Base-by-base conservation (phyloP, 805 yeast species). In the Metschnikowia lachancei region DNA sequence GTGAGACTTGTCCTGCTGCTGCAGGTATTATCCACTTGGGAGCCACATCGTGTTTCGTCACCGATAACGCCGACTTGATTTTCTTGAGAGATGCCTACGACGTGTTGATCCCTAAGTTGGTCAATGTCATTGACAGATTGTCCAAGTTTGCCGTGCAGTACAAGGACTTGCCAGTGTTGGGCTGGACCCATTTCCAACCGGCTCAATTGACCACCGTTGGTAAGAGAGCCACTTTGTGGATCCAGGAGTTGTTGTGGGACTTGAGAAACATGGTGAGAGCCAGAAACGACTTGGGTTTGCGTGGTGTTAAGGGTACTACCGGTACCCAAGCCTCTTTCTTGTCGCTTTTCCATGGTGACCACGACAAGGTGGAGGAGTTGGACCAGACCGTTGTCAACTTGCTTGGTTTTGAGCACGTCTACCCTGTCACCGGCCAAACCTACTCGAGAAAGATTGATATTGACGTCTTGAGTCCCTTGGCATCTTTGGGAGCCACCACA, bases 141-240 rank as follows among this genome's bases (percentile, higher is more conserved):
- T 70, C 89, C 50, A 74, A 86, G 65, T 94, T 94, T 67, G 98
- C 99, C 38, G 65, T 89, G 54, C 82, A 87, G 67, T 81, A 92
- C 77, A 94, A 94, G 74, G 98, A 94, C 68, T 70, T 91, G 70
- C 98, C 99, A 31, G 97, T 91, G 36, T 78, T 94, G 56, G 99
- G 99, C 30, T 94, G 98, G 98, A 94, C 99, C 47, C 99, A 94
- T 71, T 94, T 94, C 82, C 99, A 94, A 76, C 99, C 99, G 13
- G 99, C 99, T 44, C 99, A 94, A 75, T 81, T 94, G 67, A 92
- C 98, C 57, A 94, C 99, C 29, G 96, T 94, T 53, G 99, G 99
- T 67, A 94, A 94, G 77, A 85, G 99, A 73, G 95, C 96, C 46
- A 90, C 97, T 37, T 76, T 94, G 63, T 94, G 99, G 99, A 76